Evolutionary conservation across 805 yeast species (phyloP), one percentile per base, ranked within the genome.

Genomic region (Sugiyamaella marilandica): DNA sequence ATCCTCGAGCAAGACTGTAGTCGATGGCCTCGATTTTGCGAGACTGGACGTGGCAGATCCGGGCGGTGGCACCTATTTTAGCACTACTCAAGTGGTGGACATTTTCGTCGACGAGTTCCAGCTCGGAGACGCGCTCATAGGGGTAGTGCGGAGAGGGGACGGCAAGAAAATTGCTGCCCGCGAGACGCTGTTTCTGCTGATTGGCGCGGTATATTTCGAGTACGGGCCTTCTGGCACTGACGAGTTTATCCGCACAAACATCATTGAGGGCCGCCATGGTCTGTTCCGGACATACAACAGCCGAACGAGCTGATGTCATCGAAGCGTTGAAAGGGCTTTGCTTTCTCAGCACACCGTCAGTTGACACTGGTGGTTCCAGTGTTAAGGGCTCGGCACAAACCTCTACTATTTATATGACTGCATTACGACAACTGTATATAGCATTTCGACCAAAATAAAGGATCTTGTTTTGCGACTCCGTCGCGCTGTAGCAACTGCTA

Each of bases 171-270:
- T 4, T 9, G 24, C 44, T 7, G 21, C 52, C 10, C 47, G 37
- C 10, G 50, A 51, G 10, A 49, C 46, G 11, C 26, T 47, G 24
- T 14, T 26, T 41, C 35, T 51, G 10, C 18, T 51, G 26, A 29
- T 51, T 10, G 54, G 54, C 14, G 54, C 54, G 5, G 54, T 51
- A 5, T 49, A 47, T 41, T 47, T 51, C 18, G 43, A 39, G 21
- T 33, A 52, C 26, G 53, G 55, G 8, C 24, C 44, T 4, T 14
- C 35, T 14, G 31, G 26, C 41, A 35, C 49, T 8, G 21, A 29
- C n/a, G 29, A 41, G 24, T 52, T 49, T 39, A 43, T 52, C 5
- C 18, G 35, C 14, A 43, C 14, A 26, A 10, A 37, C 9, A 21
- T 51, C 14, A 51, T 51, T 4, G 41, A 37, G 14, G 54, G 54